Conservation (phyloP, 2,329 filamentous ascomycete species). For the Pestalotiopsis sp. region DNA sequence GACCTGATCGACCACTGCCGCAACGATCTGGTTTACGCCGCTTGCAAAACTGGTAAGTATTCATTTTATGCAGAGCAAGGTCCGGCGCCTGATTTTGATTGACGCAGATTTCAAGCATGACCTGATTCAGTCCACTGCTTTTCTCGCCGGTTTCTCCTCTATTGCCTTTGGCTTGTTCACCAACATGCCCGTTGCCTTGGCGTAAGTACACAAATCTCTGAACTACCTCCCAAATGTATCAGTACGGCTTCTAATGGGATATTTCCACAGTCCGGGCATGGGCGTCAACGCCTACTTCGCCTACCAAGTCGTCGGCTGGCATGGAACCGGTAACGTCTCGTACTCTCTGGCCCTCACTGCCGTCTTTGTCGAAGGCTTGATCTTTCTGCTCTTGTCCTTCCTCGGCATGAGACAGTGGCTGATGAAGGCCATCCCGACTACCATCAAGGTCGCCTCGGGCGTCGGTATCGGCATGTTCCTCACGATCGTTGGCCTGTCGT, state of each 20-base stretch:
- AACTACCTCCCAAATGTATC: neutral
- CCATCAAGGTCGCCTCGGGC: conserved; percentile 67
- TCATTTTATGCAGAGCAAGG: neutral
- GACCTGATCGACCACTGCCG: conserved; percentile 48
- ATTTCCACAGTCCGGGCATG: conserved; percentile 59
- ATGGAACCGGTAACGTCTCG: conserved; percentile 57
- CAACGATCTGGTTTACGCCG: conserved; percentile 43
- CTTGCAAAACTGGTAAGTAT: conserved; percentile 3
- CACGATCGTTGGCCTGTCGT: conserved; percentile 69
- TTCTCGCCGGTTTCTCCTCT: conserved; percentile 73
- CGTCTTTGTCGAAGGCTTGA: conserved; percentile 66
- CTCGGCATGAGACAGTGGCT: conserved; percentile 76
- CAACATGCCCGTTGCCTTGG: conserved; percentile 77
- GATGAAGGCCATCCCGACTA: conserved; percentile 65
- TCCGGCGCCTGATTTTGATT: conserved; percentile 5
- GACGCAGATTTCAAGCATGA: conserved; percentile 67
- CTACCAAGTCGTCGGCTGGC: conserved; percentile 66
- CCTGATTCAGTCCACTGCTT: conserved; percentile 82
- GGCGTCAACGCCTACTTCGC: conserved; percentile 70
- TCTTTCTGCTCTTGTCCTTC: conserved; percentile 66
- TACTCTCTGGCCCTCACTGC: conserved; percentile 65
- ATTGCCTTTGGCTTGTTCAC: conserved; percentile 80
- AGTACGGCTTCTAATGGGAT: neutral
- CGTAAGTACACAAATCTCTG: conserved; percentile 50
- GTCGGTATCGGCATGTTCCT: conserved; percentile 68